Conservation (phyloP, 495 filamentous ascomycete genomes). For the Aspergillus mulundensis region DNA sequence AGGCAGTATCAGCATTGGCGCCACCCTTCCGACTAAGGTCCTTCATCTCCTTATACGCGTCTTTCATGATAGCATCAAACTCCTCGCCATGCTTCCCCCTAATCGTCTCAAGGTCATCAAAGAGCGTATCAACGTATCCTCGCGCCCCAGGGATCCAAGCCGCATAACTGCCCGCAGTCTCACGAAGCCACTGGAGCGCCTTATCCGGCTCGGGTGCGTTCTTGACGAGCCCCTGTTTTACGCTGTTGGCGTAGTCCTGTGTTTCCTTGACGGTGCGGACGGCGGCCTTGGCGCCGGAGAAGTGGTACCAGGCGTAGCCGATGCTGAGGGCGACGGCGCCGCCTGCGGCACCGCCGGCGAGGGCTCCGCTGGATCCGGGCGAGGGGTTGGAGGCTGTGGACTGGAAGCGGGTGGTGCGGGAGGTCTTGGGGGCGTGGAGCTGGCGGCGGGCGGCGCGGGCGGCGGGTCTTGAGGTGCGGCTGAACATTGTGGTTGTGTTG, state of each 20-base stretch:
- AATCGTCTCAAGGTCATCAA: constrained; percentile 59
- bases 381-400: constrained; percentile 28
- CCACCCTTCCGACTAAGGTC: constrained; percentile 42
- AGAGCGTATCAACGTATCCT: constrained; percentile 54
- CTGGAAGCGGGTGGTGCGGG: constrained; percentile 36
- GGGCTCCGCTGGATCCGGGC: constrained; percentile 16
- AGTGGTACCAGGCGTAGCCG: constrained; percentile 51
- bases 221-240: constrained; percentile 47
- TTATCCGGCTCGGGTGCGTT: constrained; percentile 55
- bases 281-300: constrained; percentile 55
- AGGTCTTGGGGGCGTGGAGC: constrained; percentile 8
- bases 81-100: constrained; percentile 56
- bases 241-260: constrained; percentile 49
- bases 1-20: constrained; percentile 47
- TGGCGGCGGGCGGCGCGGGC: constrained; percentile 14
- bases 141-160: constrained; percentile 64
- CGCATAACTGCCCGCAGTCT: constrained; percentile 57
- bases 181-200: constrained; percentile 52
- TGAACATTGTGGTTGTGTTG: constrained; percentile 6
- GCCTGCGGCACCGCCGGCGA: constrained; percentile 45
- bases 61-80: constrained; percentile 55
- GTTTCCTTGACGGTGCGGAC: constrained; percentile 46
- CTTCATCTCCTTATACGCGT: constrained; percentile 56
- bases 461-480: constrained; percentile 9
- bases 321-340: constrained; percentile 47